Evolutionary conservation across 148 eudicot species (phyloP), one percentile per base, ranked within the genome.

Genomic region (Spergularia marina): DNA sequence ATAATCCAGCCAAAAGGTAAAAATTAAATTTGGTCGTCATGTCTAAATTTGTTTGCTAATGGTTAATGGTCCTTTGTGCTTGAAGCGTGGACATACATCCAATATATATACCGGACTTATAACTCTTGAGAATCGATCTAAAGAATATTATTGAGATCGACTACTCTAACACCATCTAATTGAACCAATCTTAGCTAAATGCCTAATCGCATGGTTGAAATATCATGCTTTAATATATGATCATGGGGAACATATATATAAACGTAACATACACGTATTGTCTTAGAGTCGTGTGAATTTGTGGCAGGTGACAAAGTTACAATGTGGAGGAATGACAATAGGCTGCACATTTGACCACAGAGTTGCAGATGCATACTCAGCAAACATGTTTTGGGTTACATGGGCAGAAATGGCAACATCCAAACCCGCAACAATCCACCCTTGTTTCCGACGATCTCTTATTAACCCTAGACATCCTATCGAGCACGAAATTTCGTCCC

Each of bases 271-370:
- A 6, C 9, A 20, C 63, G 9, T 59, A 34, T 59, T 20, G 25
- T 7, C 15, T 5, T 2, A 30, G 0, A 30, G 1, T 3, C 36
- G 1, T 10, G 20, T 51, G 2, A n/a, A 47, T 25, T 10, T 41
- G 12, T 2, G 20, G 34, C 71, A 90, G 98, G 96, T 73, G 12
- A 91, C 96, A 0, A 77, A 86, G 70, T 71, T 93, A 5, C 82
- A 76, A 53, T 90, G 98, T 18, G 94, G 94, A 0, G 88, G 87
- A 71, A 47, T 83, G 14, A 40, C 55, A 76, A 76, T 93, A 51
- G 88, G 79, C 5, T 91, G 94, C 75, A 76, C 90, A 0, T 89
- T 93, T 53, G 87, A 90, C n/a, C 96, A 93, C 41, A 87, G 89
- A 63, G 88, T 91, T 12, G 86, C 90, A 0, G 95, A 93, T 59